Evolutionary conservation across 140 eudicot species (phyloP).

Genomic region (Bidens hawaiensis): DNA sequence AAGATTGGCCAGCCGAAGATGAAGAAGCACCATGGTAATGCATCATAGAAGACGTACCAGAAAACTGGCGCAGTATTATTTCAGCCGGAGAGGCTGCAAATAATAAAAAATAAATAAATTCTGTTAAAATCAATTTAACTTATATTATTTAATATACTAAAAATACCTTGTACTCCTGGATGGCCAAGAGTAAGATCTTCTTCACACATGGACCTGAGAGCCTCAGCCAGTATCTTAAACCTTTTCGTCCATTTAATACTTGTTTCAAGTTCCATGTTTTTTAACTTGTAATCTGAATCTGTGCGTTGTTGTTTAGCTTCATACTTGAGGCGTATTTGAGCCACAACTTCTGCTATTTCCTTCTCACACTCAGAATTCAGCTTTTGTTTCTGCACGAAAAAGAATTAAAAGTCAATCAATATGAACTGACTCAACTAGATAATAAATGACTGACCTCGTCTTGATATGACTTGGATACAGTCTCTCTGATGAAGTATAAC

Average conservation of each 20-base stretch:
- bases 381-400: conserved; percentile 40
- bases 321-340: conserved; percentile 47
- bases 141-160: too few species aligned
- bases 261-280: conserved; percentile 43
- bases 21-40: conserved; percentile 4
- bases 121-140: not conserved
- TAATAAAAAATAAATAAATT: not conserved
- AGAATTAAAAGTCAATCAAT: not conserved
- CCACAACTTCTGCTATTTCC: conserved; percentile 49
- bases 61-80: conserved; percentile 16
- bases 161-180: conserved; percentile 36
- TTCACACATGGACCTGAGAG: conserved; percentile 55
- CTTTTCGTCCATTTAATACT: conserved; percentile 43
- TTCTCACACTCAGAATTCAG: conserved; percentile 61
- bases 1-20: conserved; percentile 29
- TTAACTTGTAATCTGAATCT: conserved; percentile 36
- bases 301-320: conserved; percentile 34
- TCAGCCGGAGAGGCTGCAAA: conserved; percentile 41
- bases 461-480: conserved; percentile 28
- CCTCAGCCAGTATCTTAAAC: conserved; percentile 59
- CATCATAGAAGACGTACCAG: conserved; percentile 15
- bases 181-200: conserved; percentile 37
- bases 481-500: conserved; percentile 29
- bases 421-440: not conserved
- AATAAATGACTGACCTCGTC: conserved; percentile 49